Evolutionary conservation across 1,284 basidiomycete species (phyloP).

Genomic region (Ceratobasidium sp.): DNA sequence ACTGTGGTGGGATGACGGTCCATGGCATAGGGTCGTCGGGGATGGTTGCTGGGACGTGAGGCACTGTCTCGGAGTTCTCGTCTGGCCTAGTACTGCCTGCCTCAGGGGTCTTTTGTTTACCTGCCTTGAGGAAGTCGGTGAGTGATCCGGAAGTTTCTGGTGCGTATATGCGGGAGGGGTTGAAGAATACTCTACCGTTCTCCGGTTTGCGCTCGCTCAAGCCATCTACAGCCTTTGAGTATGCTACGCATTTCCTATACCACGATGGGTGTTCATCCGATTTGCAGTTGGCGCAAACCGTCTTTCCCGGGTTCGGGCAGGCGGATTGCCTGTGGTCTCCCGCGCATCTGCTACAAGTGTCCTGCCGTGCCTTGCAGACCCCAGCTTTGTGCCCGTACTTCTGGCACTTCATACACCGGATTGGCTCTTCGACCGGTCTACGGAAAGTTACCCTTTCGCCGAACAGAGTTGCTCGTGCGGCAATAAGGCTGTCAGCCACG

Average conservation of each 20-base stretch:
- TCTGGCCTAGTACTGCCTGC: too few species aligned
- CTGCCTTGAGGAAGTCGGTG: too few species aligned
- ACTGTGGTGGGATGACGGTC: too few species aligned
- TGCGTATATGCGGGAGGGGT: not conserved
- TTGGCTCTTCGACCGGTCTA: not conserved
- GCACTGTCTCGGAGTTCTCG: too few species aligned
- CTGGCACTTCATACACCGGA: not conserved
- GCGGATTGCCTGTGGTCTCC: not conserved
- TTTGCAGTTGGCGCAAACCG: not conserved
- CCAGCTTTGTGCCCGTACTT: not conserved
- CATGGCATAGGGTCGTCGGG: too few species aligned
- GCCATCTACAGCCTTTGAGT: too few species aligned
- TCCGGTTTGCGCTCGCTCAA: not conserved
- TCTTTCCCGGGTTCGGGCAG: not conserved
- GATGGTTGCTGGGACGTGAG: too few species aligned
- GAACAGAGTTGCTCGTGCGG: not conserved
- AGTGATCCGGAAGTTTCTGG: too few species aligned
- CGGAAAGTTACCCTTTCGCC: not conserved
- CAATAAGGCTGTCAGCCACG: not conserved
- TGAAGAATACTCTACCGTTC: not conserved
- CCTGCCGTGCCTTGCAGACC: not conserved
- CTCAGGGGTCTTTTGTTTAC: too few species aligned
- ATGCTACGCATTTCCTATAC: too few species aligned
- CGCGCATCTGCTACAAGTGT: not conserved
- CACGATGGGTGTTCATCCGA: too few species aligned